Base-by-base conservation (phyloP, 2,329 filamentous ascomycete genomes). In the Clonostachys rhizophaga region DNA sequence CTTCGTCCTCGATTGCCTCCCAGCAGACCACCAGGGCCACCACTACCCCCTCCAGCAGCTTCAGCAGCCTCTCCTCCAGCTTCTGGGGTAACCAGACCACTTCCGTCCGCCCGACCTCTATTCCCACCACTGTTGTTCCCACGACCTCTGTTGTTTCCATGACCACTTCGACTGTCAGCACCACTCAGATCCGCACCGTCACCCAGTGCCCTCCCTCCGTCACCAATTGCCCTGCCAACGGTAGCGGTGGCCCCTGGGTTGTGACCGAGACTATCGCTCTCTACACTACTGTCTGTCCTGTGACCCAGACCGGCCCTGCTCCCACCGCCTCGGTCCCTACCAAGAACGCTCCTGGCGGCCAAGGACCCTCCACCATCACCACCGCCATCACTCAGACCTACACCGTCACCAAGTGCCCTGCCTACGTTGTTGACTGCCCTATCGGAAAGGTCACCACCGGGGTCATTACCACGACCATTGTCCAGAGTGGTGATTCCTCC, bases 71-170 rank as follows among this genome's bases (percentile, higher is more conserved):
- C 40, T 39, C 48, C 5, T 57, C 52, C 44, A 67, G 64, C 41
- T 63, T 60, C 24, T 62, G 62, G 34, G 58, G 67, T 24, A 65
- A 61, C 56, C 58, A 56, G 45, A 66, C 62, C 35, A 51, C 50
- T 12, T 52, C 76, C 53, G 67, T 72, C 51, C 79, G 76, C 56
- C 67, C 79, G 64, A 80, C 73, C 56, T 49, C 53, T 45, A 34
- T 36, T 18, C 17, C 34, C 30, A 41, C 24, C 24, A 30, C 8
- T 30, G 8, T 8, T 4, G 24, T 30, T 30, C 24, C 8, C 24
- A 30, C 24, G 24, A 40, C 46, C 42, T 44, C 42, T 36, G 13
- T 45, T 40, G 17, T 18, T 18, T 5, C n/a, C 17, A n/a, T 40
- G 37, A n/a, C 37, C 37, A 18, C n/a, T 3, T n/a, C 37, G n/a